Base-by-base conservation (phyloP, 1,139 yeast genomes). In the Saccharomyces hybrid region DNA sequence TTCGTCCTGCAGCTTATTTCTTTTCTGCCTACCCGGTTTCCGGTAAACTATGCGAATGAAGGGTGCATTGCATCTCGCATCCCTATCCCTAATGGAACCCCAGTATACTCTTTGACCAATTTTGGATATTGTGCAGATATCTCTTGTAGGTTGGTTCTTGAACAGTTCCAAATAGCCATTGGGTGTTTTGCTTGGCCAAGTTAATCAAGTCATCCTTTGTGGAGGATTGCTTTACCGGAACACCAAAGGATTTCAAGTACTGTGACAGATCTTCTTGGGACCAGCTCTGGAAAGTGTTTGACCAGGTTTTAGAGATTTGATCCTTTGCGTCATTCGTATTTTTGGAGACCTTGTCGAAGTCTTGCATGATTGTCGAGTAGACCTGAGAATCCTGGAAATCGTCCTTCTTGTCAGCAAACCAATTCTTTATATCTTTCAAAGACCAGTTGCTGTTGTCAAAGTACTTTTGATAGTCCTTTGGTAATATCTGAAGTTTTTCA, bases 231-330 rank as follows among this genome's bases (percentile, higher is more conserved):
- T 70, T 68, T 41, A 76, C 68, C 47, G 72, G 70, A 53, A 76
- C 70, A 6, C 87, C 87, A 65, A 77, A 82, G 6, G 79, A 73
- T 47, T 74, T 71, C 53, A 84, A 69, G 67, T 82, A 84, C 31
- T 75, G 73, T 61, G 71, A 75, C 60, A 84, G 70, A 59, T 84
- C 88, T 32, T 77, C 75, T 46, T 75, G 76, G 25, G 81, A 72
- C 83, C 85, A 83, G 38, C 75, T 69, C 49, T 75, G 74, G 60
- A 80, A 78, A 9, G 75, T 70, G 47, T 73, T 73, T 49, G 71
- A 70, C 55, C 66, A 62, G 7, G 57, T 61, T 26, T 60, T 57
- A 3, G 57, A 52, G 27, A 68, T 60, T 8, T 62, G 67, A 46
- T 64, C 64, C 27, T 63, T 64, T 57, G 68, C 60, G n/a, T 62